Percentiles rank a stretch among this genome's conserved stretches.
Evolutionary conservation across 768 basidiomycete species (phyloP).

Genomic region (Tremella fuciformis): DNA sequence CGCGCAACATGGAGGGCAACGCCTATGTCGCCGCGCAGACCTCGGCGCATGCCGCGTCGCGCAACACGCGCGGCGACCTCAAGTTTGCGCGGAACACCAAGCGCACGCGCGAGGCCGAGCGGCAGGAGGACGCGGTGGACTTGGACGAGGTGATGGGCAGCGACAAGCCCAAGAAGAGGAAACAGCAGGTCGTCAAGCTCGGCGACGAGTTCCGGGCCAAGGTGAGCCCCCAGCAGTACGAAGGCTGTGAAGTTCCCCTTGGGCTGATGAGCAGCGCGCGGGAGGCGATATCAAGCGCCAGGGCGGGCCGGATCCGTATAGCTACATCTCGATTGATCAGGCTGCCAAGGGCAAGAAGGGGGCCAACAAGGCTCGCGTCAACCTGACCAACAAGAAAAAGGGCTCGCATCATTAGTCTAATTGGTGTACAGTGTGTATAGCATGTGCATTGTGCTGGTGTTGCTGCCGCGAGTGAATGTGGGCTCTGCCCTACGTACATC

Average conservation of each 20-base stretch:
- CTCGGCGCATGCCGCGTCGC: constrained; percentile 83
- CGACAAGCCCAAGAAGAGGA: constrained; percentile 58
- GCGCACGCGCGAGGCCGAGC: constrained; percentile 73
- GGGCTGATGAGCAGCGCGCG: constrained; percentile 64
- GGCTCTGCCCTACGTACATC: too few species aligned
- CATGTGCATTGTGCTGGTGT: too few species aligned
- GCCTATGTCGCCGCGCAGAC: constrained; percentile 81
- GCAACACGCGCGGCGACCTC: constrained; percentile 76
- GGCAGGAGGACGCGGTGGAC: constrained; percentile 63
- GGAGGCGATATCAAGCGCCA: constrained; percentile 88
- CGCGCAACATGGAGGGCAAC: constrained; percentile 51
- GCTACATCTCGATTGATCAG: constrained; percentile 79
- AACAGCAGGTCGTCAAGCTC: constrained; percentile 57
- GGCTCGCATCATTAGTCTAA: constrained; percentile 31
- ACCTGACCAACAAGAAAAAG: constrained; percentile 52
- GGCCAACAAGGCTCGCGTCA: constrained; percentile 40
- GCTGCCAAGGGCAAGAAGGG: constrained; percentile 61
- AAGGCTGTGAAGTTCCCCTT: too few species aligned
- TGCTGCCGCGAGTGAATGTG: too few species aligned
- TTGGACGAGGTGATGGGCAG: constrained; percentile 61
- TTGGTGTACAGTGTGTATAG: too few species aligned
- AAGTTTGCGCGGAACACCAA: constrained; percentile 98
- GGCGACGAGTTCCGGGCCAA: constrained; percentile 96
- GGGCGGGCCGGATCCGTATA: constrained; percentile 82
- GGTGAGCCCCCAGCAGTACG: constrained; percentile 57